Base-by-base conservation (phyloP, 2,329 filamentous ascomycete genomes). In the Xylaria polymorpha region DNA sequence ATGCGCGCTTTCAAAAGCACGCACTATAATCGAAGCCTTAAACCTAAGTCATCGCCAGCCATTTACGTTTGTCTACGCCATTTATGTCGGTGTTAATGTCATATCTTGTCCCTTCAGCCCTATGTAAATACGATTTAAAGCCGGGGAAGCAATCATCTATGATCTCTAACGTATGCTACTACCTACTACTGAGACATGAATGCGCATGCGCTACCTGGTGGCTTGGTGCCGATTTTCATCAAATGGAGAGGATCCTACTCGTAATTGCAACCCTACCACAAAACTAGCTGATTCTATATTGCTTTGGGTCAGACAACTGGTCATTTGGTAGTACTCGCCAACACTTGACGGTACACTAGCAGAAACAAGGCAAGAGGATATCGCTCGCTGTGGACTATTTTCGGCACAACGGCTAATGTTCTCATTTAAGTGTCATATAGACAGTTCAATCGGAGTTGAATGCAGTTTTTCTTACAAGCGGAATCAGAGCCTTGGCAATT, bases 361-460 rank as follows among this genome's bases (percentile, higher is more conserved):
- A 56, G 18, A 39, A 32, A 22, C 22, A 15, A 22, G 35, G 53
- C 15, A 50, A 53, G 32, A 61, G 32, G 14, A 51, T 46, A n/a
- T 25, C 20, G 29, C 50, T 29, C 43, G 39, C 32, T 25, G 32
- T 39, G 25, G 35, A 14, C 25, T 61, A 37, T 32, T 35, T 57
- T 43, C 41, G 39, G 58, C 32, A 44, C 39, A 55, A 48, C 46
- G 64, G 46, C 15, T 61, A 61, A 61, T 48, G 9, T 43, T 61
- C 32, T 61, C 41, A 20, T 35, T 32, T 46, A 41, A 57, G 20
- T 58, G 25, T 53, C 32, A 12, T 58, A 39, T 53, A n/a, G n/a
- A 37, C 14, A 29, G 6, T 29, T 22, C 50, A 51, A 59, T 51
- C 20, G 20, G 53, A 35, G 51, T 29, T 41, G 48, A 44, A 18